Evolutionary conservation across 2,329 filamentous ascomycete genomes (phyloP).

Genomic region (Monilinia laxa): DNA sequence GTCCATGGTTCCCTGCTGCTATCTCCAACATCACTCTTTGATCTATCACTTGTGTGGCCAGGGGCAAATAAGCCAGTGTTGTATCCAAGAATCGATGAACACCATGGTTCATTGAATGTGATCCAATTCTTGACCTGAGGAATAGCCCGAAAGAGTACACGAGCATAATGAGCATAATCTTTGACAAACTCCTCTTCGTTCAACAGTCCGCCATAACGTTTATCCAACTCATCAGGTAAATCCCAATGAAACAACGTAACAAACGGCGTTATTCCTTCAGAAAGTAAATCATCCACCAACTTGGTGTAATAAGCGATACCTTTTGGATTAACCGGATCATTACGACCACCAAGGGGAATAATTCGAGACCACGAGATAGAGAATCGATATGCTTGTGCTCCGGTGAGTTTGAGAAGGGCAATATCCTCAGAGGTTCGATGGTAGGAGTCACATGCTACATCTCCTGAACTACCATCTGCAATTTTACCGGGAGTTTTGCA

Average conservation of each 20-base stretch:
- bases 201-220: conserved; percentile 77
- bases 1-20: conserved; percentile 77
- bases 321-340: conserved; percentile 76
- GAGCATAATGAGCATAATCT: conserved; percentile 78
- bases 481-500: conserved; percentile 79
- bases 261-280: conserved; percentile 74
- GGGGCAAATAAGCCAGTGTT: conserved; percentile 76
- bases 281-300: conserved; percentile 75
- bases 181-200: conserved; percentile 80
- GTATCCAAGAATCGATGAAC: conserved; percentile 77
- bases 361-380: conserved; percentile 83
- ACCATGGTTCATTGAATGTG: conserved; percentile 90
- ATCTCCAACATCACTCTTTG: conserved; percentile 69
- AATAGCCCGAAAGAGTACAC: conserved; percentile 71
- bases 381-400: conserved; percentile 77
- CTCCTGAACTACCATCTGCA: conserved; percentile 72
- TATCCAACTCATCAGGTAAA: conserved; percentile 73
- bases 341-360: conserved; percentile 79
- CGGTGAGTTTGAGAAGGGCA: conserved; percentile 69
- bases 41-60: conserved; percentile 75
- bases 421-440: conserved; percentile 77
- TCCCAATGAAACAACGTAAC: conserved; percentile 90
- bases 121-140: conserved; percentile 84
- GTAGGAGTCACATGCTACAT: conserved; percentile 83
- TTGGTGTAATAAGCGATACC: conserved; percentile 77